Conservation (phyloP, 2,329 filamentous ascomycete genomes). For the Amauroascus verrucosus region DNA sequence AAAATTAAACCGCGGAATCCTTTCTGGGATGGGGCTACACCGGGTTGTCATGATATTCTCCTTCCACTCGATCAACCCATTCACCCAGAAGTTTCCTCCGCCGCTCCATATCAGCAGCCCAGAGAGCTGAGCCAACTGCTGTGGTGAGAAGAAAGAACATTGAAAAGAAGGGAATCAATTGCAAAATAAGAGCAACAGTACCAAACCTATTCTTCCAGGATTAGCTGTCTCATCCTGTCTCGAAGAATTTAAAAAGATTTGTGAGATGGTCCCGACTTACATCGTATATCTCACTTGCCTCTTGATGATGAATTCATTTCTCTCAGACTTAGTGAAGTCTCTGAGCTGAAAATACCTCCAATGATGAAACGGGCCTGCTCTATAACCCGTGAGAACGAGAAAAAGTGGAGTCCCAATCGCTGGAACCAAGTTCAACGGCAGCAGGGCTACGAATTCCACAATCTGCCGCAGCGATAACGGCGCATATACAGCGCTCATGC, state of each 20-base stretch:
- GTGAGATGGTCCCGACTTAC: constrained; percentile 34
- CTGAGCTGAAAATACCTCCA: constrained; percentile 81
- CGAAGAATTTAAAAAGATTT: background rate
- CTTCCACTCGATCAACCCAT: constrained; percentile 17
- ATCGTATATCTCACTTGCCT: constrained; percentile 77
- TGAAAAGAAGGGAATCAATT: constrained; percentile 81
- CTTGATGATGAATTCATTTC: constrained; percentile 56
- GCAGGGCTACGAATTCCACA: constrained; percentile 64
- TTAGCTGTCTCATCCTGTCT: background rate
- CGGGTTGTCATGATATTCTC: constrained; percentile 32
- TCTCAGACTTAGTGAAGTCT: constrained; percentile 62
- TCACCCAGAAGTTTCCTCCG: constrained; percentile 8
- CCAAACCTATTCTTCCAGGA: constrained; percentile 53
- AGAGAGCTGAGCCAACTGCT: constrained; percentile 72
- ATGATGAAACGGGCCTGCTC: constrained; percentile 79
- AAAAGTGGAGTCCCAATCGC: constrained; percentile 75
- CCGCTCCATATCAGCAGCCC: constrained; percentile 67
- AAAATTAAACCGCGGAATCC: background rate
- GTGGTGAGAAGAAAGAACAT: constrained; percentile 91
- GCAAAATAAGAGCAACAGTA: constrained; percentile 68
- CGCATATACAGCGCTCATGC: constrained; percentile 63
- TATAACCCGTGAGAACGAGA: constrained; percentile 74
- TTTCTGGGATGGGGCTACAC: constrained; percentile 4
- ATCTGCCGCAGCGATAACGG: constrained; percentile 91
- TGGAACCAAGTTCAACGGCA: constrained; percentile 81